phyloP scores from a whole-genome alignment of 768 basidiomycete genomes.

The Tylopilus rubrobrunneus region DNA sequence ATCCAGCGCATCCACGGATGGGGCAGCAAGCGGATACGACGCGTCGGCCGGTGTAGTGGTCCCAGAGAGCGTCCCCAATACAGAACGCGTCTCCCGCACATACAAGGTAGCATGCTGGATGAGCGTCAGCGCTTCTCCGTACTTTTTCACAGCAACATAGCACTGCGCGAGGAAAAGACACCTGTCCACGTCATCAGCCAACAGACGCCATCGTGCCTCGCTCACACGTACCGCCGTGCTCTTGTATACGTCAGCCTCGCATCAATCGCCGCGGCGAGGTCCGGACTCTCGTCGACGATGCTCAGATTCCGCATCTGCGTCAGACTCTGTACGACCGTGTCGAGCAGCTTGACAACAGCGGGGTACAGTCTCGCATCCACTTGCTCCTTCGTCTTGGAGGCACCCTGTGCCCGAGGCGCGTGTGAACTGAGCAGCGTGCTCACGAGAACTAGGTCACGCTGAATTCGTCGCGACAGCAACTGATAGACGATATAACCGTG shows the following conservation, averaged over 20 bases:
- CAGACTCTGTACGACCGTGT: constrained; percentile 80
- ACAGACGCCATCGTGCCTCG: not conserved
- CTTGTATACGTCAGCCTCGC: constrained; percentile 71
- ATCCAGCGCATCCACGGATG: constrained; percentile 52
- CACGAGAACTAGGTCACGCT: constrained; percentile 82
- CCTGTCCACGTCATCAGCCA: constrained; percentile 34
- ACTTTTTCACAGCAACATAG: constrained; percentile 66
- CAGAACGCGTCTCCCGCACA: constrained; percentile 65
- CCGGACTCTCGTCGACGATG: constrained; percentile 84
- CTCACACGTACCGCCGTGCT: constrained; percentile 57
- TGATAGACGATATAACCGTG: constrained; percentile 87
- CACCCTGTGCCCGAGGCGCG: constrained; percentile 22
- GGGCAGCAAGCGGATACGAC: constrained; percentile 53
- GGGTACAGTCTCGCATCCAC: constrained; percentile 75
- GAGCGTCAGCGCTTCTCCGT: constrained; percentile 68
- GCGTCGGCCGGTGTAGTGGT: constrained; percentile 36
- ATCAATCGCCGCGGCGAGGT: constrained; percentile 75
- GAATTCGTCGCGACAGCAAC: constrained; percentile 80
- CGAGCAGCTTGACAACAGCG: constrained; percentile 83
- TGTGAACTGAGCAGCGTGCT: constrained; percentile 55
- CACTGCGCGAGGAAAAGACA: constrained; percentile 75
- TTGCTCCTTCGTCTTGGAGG: constrained; percentile 38
- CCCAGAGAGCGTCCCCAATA: constrained; percentile 43
- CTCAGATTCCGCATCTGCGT: constrained; percentile 80
- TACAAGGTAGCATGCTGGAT: constrained; percentile 69